Conservation (phyloP, 2,329 filamentous ascomycete species). For the Triangularia setosa region DNA sequence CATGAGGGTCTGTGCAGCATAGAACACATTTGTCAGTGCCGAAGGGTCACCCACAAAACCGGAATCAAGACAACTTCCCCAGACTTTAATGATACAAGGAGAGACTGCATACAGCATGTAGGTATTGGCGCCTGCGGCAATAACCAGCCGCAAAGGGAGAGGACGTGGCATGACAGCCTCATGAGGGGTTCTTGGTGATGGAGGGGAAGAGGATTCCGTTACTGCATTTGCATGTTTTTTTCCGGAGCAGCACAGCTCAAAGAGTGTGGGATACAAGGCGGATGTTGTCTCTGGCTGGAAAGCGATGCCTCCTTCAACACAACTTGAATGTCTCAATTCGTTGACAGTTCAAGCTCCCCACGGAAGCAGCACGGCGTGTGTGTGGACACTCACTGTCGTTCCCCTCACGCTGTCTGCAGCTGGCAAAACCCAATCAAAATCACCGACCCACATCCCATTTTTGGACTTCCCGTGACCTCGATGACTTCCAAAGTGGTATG, state of each 20-base stretch:
- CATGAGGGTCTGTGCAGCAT: not conserved
- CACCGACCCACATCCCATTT: not conserved
- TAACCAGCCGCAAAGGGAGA: not conserved
- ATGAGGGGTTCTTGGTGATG: not conserved
- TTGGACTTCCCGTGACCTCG: conserved; percentile 3
- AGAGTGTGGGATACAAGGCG: not conserved
- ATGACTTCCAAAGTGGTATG: not conserved
- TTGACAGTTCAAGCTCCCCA: conserved; percentile 5
- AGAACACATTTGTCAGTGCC: not conserved
- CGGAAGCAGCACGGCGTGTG: conserved; percentile 18
- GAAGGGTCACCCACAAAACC: not conserved
- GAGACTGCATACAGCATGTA: not conserved
- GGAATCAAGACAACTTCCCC: not conserved
- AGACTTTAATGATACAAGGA: not conserved
- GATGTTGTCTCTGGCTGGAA: not conserved
- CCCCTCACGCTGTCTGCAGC: conserved; percentile 17
- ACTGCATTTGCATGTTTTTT: too few species aligned
- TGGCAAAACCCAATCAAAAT: conserved; percentile 2
- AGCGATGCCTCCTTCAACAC: conserved; percentile 3
- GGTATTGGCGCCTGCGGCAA: not conserved
- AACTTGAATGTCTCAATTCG: conserved; percentile 23
- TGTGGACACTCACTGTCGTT: conserved; percentile 11
- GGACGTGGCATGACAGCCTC: not conserved
- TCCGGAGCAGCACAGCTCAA: too few species aligned
- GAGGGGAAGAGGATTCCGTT: not conserved